These are phyloP conservation scores for Aureobasidium musti DNA, from an alignment of 2,329 filamentous ascomycete genomes.

Conservation along the genomic window DNA sequence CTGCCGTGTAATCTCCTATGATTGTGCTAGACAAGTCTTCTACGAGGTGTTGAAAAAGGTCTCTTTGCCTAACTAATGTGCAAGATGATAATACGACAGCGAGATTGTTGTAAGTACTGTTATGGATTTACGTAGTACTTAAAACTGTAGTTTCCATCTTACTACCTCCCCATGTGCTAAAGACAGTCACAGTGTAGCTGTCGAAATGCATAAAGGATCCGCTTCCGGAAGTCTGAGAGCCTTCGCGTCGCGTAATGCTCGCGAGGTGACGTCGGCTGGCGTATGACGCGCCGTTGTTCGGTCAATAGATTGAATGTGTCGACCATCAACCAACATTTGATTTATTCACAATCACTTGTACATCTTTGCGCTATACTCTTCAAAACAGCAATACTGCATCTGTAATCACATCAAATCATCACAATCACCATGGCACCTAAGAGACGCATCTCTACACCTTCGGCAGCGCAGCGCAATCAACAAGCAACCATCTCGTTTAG, in stretches of 20 bases:
- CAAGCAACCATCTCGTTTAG: conserved; percentile 67
- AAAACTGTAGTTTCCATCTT: too few species aligned
- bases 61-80: too few species aligned
- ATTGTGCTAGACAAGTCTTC: too few species aligned
- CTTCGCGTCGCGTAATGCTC: neutral
- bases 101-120: too few species aligned
- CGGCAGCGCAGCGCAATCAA: conserved; percentile 51
- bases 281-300: conserved; percentile 21
- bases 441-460: conserved; percentile 43
- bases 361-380: neutral
- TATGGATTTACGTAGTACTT: too few species aligned
- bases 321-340: conserved; percentile 3
- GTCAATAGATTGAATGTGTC: conserved; percentile 3
- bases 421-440: conserved; percentile 49
- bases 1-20: too few species aligned
- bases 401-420: neutral
- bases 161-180: too few species aligned
- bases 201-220: too few species aligned
- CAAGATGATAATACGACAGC: too few species aligned
- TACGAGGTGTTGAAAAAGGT: too few species aligned
- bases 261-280: neutral
- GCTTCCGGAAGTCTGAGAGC: neutral
- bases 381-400: neutral
- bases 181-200: too few species aligned
- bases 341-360: conserved; percentile 3